A percentile compares a stretch with the other conserved stretches of the same genome.
phyloP scores from a whole-genome alignment of 2,329 filamentous ascomycete genomes.

The Biscogniauxia marginata region DNA sequence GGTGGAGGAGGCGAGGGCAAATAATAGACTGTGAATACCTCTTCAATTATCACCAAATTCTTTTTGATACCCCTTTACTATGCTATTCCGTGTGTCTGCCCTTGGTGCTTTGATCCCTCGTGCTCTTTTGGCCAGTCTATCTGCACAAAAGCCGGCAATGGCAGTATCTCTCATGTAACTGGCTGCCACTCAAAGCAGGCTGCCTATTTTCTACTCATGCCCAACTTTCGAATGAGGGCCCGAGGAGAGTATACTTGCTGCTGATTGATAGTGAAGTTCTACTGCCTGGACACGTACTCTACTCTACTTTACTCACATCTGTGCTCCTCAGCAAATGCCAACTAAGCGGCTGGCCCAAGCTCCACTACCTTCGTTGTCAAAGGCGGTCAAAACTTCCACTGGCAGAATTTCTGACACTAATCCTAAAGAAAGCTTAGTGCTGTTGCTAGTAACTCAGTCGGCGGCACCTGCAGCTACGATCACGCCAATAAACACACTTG shows the following conservation, averaged over 20 bases:
- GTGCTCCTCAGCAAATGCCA: no score
- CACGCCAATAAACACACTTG: slow-evolving; percentile 27
- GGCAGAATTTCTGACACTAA: slow-evolving; percentile 7
- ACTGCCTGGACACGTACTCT: no score
- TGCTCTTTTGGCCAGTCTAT: no score
- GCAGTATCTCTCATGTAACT: no score
- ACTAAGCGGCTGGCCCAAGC: neutral
- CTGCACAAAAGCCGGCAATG: no score
- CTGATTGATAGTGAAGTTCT: no score
- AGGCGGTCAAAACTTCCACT: slow-evolving; percentile 10
- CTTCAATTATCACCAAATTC: slow-evolving; percentile 2
- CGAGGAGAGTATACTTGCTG: no score
- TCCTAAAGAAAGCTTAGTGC: slow-evolving; percentile 11
- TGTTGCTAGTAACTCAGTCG: slow-evolving; percentile 9
- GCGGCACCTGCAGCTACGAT: slow-evolving; percentile 17
- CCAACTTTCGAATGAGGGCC: no score
- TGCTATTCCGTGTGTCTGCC: neutral
- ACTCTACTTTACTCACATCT: no score
- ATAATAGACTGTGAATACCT: slow-evolving; percentile 35
- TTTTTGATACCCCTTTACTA: neutral
- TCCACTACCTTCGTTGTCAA: slow-evolving; percentile 1
- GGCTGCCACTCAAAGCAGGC: no score
- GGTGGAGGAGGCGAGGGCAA: slow-evolving; percentile 52
- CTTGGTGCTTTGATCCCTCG: neutral
- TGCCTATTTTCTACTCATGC: no score